phyloP scores from a whole-genome alignment of 306 rosid species.

The Ormosia semicastrata region DNA sequence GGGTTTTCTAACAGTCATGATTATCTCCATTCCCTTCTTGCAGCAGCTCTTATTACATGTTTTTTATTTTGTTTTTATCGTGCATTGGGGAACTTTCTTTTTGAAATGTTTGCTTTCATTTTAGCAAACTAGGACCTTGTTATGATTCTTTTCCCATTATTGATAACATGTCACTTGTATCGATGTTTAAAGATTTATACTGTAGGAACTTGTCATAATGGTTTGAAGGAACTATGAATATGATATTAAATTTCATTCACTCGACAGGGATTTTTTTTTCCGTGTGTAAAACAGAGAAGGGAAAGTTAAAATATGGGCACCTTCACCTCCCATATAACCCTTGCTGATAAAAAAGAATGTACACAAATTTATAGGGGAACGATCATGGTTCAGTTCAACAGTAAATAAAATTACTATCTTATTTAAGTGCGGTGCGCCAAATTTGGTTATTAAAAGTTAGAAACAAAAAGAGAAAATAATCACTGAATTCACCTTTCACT shows the following conservation, averaged over 20 bases:
- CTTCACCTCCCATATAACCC: background rate
- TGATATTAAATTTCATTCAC: background rate
- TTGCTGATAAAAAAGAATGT: background rate
- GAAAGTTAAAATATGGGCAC: background rate
- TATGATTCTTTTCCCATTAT: background rate
- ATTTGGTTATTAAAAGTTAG: background rate
- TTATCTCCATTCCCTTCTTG: background rate
- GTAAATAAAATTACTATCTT: background rate
- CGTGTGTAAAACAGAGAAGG: background rate
- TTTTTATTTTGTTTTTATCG: background rate
- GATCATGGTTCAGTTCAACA: background rate
- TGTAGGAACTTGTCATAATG: background rate
- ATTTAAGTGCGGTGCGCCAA: background rate
- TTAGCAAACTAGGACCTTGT: background rate
- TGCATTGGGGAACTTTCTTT: background rate
- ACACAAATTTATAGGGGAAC: background rate
- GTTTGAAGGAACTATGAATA: background rate
- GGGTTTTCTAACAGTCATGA: background rate
- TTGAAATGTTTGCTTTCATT: constrained; percentile 7
- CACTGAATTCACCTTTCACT: background rate
- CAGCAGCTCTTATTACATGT: background rate
- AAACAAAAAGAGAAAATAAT: background rate
- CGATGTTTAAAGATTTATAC: background rate
- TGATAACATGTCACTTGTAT: background rate
- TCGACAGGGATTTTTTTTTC: background rate